phyloP scores from a whole-genome alignment of 75 land plant species.

The Pinus tabuliformis region DNA sequence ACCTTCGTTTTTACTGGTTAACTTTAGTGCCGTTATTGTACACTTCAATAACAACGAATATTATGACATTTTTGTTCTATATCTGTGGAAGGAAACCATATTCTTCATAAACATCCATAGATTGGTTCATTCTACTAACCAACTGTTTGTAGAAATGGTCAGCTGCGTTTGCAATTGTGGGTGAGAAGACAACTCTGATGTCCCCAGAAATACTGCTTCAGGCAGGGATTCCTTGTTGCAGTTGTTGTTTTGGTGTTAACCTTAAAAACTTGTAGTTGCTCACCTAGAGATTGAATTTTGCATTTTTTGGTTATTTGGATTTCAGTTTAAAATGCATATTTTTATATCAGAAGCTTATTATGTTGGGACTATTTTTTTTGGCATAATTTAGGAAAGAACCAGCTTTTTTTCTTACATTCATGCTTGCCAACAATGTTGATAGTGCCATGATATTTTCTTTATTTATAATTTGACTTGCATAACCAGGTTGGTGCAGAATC shows the following conservation, averaged over 20 bases:
- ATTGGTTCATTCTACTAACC: conserved; percentile 23
- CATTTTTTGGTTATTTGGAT: neutral
- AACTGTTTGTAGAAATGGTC: conserved; percentile 19
- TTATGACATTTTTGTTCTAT: conserved; percentile 5
- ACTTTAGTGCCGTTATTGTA: neutral
- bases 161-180: conserved; percentile 70
- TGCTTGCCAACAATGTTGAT: neutral
- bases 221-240: conserved; percentile 86
- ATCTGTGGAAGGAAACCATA: conserved; percentile 7
- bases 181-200: conserved; percentile 86
- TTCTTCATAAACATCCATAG: conserved; percentile 19
- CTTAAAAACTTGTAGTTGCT: conserved; percentile 9
- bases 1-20: neutral
- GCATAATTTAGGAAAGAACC: conserved; percentile 1
- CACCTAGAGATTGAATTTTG: neutral
- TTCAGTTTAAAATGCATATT: neutral
- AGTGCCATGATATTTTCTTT: neutral
- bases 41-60: neutral
- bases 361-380: neutral
- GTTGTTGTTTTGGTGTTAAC: conserved; percentile 42
- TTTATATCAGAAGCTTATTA: neutral
- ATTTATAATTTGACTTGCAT: conserved; percentile 7
- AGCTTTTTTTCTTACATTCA: neutral
- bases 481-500: conserved; percentile 78
- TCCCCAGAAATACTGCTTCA: conserved; percentile 73